These are phyloP conservation scores for Haplographium delicatum DNA, from an alignment of 495 filamentous ascomycete genomes.

Conservation along the genomic window DNA sequence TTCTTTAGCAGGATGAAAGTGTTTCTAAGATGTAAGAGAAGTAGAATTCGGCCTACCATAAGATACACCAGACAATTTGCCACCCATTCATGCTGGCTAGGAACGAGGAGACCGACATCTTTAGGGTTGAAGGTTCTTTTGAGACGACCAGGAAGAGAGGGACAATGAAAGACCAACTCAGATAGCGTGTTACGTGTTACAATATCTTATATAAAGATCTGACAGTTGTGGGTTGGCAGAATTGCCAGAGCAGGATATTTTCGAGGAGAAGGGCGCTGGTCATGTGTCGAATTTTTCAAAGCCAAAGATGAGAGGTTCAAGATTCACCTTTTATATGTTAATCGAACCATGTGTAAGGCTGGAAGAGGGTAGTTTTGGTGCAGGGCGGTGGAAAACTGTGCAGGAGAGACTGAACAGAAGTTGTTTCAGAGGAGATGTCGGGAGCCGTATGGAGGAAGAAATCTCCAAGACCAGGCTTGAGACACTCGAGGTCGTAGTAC, in stretches of 20 bases:
- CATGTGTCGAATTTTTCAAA: constrained; percentile 9
- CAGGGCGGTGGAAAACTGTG: too few relatives aligned
- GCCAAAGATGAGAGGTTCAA: neutral
- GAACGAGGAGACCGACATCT: neutral
- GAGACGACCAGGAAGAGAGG: neutral
- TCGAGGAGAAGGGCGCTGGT: neutral
- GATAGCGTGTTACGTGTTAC: too few relatives aligned
- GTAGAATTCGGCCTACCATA: neutral
- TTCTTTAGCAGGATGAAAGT: too few relatives aligned
- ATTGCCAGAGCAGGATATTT: constrained; percentile 5
- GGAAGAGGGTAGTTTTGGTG: too few relatives aligned
- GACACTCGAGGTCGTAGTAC: neutral
- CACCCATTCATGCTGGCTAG: neutral
- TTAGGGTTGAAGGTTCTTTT: neutral
- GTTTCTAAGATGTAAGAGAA: too few relatives aligned
- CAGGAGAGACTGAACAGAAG: neutral
- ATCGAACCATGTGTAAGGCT: neutral
- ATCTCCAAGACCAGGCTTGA: constrained; percentile 2
- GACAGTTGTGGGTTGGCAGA: neutral
- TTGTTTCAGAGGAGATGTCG: constrained; percentile 2
- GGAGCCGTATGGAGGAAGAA: neutral
- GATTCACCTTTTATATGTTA: constrained; percentile 4
- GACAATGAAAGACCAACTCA: neutral
- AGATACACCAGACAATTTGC: neutral
- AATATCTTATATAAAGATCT: neutral